Percentiles rank a stretch among this genome's conserved stretches.
Conservation (phyloP, 1,284 basidiomycete species). For the Xerocomus amazonicus region DNA sequence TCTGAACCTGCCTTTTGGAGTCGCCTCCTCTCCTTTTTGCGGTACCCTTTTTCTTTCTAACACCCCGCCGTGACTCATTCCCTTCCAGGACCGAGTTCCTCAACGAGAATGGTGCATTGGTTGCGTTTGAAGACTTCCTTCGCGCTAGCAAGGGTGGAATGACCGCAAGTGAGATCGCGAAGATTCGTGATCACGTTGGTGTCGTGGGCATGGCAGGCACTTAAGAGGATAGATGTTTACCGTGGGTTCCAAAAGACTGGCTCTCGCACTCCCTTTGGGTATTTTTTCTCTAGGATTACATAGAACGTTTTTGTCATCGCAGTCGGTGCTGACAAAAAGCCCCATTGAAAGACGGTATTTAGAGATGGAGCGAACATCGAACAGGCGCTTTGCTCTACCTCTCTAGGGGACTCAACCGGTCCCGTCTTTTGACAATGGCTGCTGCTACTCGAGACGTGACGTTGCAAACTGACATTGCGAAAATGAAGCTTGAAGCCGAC, state of each 20-base stretch:
- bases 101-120: slow-evolving; percentile 49
- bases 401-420: too few species aligned
- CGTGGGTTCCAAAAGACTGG: not conserved
- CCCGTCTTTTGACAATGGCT: slow-evolving; percentile 24
- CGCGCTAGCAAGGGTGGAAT: slow-evolving; percentile 66
- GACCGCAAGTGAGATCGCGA: slow-evolving; percentile 71
- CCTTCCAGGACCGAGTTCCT: slow-evolving; percentile 51
- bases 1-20: slow-evolving; percentile 77
- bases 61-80: slow-evolving; percentile 7
- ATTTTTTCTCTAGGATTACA: slow-evolving; percentile 4
- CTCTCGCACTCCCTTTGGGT: too few species aligned
- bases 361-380: too few species aligned
- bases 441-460: slow-evolving; percentile 33
- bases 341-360: not conserved
- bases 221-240: slow-evolving; percentile 26
- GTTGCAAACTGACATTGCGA: slow-evolving; percentile 56
- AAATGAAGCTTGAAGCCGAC: slow-evolving; percentile 61
- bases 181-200: slow-evolving; percentile 72
- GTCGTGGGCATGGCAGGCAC: slow-evolving; percentile 77
- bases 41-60: slow-evolving; percentile 35
- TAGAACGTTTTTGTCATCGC: slow-evolving; percentile 17
- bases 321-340: not conserved
- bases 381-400: too few species aligned
- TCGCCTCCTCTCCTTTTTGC: slow-evolving; percentile 60
- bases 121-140: slow-evolving; percentile 74